Conservation (phyloP, 108 stramenopile genomes). For the Cyclotella atomus region DNA sequence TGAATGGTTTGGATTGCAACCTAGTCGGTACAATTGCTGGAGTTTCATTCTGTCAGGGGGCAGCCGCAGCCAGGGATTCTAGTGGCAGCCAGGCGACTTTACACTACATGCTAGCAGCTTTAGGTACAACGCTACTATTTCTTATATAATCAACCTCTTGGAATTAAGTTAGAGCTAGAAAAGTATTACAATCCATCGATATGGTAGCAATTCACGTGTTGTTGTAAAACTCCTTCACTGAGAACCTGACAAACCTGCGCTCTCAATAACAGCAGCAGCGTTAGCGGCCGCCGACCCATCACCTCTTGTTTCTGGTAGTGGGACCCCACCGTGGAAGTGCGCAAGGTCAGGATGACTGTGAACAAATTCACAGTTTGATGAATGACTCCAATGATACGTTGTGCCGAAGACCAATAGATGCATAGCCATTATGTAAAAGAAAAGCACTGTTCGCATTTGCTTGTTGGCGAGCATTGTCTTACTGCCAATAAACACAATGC, state of each 20-base stretch:
- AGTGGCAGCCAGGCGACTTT: background rate
- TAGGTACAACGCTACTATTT: background rate
- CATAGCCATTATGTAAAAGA: slow-evolving; percentile 80
- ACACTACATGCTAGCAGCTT: background rate
- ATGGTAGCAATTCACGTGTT: too few species aligned
- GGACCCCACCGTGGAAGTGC: slow-evolving; percentile 50
- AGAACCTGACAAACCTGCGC: too few species aligned
- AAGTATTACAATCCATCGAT: too few species aligned
- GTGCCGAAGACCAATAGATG: slow-evolving; percentile 89
- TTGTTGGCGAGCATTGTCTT: slow-evolving; percentile 83
- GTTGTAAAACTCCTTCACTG: too few species aligned
- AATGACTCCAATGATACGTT: slow-evolving; percentile 87
- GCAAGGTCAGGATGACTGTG: slow-evolving; percentile 38
- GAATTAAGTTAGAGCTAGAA: too few species aligned
- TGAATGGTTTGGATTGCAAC: slow-evolving; percentile 37
- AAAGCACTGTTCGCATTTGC: slow-evolving; percentile 82
- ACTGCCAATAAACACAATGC: slow-evolving; percentile 81
- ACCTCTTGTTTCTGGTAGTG: slow-evolving; percentile 27
- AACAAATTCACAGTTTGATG: slow-evolving; percentile 30
- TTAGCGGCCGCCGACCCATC: slow-evolving; percentile 1
- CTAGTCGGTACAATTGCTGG: slow-evolving; percentile 33
- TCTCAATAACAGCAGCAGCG: slow-evolving; percentile 13
- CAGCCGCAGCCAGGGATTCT: background rate
- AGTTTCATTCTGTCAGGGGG: slow-evolving; percentile 28
- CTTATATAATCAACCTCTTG: background rate